Evolutionary conservation across 1,284 basidiomycete species (phyloP), one percentile per base, ranked within the genome.

Genomic region (Sanghuangporus baumii): DNA sequence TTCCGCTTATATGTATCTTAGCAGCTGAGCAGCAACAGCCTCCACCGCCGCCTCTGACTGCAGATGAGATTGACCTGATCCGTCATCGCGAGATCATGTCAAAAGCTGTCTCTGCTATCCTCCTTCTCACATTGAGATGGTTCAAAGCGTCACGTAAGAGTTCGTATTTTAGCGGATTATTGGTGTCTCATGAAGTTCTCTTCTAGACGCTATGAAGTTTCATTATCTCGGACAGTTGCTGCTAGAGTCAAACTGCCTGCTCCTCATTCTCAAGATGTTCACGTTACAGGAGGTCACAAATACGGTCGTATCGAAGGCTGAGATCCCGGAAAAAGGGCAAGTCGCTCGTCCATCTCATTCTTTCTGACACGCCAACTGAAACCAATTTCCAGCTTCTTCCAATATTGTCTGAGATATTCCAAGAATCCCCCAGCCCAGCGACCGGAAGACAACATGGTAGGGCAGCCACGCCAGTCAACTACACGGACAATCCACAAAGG

Each of bases 191-290:
- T 12, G 37, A 60, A 50, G 20, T 18, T n/a, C 20, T 66, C 60
- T 57, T 50, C 26, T 64, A 96, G 94, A 99, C 76, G 88, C 91
- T 37, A 96, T 99, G 90, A 99, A 99, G 73, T 98, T 98, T 73
- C 96, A 99, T 75, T 94, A 98, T 74, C 81, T 99, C 37, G 94
- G 94, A 6, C 96, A 97, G 74, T 84, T 96, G 31, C 79, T 99
- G 8, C 86, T 99, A 56, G 97, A 99, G 71, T 96, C 94, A 20
- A 99, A 99, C 71, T 97, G 95, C 71, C 78, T 98, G 3, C 78
- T 99, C 38, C 82, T 99, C 31, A 93, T 99, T 58, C 78, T 99
- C 71, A 99, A 99, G 81, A 97, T 98, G 88, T 98, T 99, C 75
- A 95, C 96, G 11, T 75, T 98, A 67, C 94, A 96, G 73, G 97